Conservation (phyloP, 495 filamentous ascomycete genomes). For the Talaromyces stipitatus region DNA sequence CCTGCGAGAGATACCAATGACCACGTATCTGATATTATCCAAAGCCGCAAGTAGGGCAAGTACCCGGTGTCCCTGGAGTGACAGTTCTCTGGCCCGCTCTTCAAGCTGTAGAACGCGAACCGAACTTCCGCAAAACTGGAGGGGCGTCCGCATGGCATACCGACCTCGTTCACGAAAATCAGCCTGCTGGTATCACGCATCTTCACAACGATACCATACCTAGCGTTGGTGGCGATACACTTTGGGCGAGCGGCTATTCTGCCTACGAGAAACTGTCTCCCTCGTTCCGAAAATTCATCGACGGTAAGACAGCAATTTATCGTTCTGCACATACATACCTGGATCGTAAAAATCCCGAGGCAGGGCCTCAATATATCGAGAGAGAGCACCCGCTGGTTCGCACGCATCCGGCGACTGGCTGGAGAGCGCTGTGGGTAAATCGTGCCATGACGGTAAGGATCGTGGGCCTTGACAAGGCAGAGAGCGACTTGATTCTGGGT, state of each 20-base stretch:
- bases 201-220: constrained; percentile 62
- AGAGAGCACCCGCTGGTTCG: constrained; percentile 61
- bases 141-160: constrained; percentile 62
- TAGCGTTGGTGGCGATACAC: constrained; percentile 57
- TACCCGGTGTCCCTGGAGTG: constrained; percentile 56
- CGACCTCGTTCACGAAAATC: constrained; percentile 61
- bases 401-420: constrained; percentile 63
- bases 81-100: constrained; percentile 64
- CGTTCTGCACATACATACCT: constrained; percentile 60
- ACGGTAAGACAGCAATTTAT: constrained; percentile 60
- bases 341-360: constrained; percentile 51
- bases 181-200: constrained; percentile 64
- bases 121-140: constrained; percentile 56
- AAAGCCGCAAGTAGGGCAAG: constrained; percentile 62
- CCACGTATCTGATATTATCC: background rate
- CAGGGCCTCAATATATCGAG: constrained; percentile 57
- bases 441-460: constrained; percentile 57
- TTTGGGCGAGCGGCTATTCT: constrained; percentile 63
- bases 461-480: constrained; percentile 56
- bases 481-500: constrained; percentile 60
- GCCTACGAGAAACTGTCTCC: constrained; percentile 69
- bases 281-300: constrained; percentile 60
- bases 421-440: constrained; percentile 67
- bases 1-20: background rate
- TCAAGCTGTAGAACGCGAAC: constrained; percentile 43